Percentiles rank a stretch among this genome's conserved stretches.
Evolutionary conservation across 495 filamentous ascomycete species (phyloP).

Genomic region (Xylaria flabelliformis): DNA sequence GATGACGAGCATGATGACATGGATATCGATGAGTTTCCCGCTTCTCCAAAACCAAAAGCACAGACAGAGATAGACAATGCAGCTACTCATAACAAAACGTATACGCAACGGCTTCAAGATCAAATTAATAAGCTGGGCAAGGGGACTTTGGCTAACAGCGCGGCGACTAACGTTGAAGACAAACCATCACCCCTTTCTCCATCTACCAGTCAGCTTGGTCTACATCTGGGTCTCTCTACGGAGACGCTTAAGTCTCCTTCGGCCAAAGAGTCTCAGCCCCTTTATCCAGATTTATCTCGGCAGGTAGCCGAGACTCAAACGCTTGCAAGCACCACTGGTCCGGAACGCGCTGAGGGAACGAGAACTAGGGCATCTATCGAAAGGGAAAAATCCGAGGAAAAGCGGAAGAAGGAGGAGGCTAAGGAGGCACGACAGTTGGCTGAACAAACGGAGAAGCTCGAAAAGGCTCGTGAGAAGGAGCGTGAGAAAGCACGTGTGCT

Average conservation of each 20-base stretch:
- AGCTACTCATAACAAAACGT: slow-evolving; percentile 77
- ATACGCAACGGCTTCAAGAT: slow-evolving; percentile 89
- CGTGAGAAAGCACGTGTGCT: slow-evolving; percentile 67
- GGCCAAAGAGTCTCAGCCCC: slow-evolving; percentile 40
- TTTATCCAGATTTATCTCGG: slow-evolving; percentile 55
- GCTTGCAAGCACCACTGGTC: slow-evolving; percentile 45
- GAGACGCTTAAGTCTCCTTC: slow-evolving; percentile 46
- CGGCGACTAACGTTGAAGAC: slow-evolving; percentile 76
- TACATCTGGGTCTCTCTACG: slow-evolving; percentile 44
- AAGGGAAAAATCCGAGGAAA: slow-evolving; percentile 67
- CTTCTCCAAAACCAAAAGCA: slow-evolving; percentile 39
- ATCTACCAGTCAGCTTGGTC: slow-evolving; percentile 44
- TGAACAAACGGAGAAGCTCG: slow-evolving; percentile 63
- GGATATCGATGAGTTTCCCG: slow-evolving; percentile 64
- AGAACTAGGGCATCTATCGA: slow-evolving; percentile 79
- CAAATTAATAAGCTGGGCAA: slow-evolving; percentile 93
- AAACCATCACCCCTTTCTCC: slow-evolving; percentile 63
- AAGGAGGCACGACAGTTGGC: slow-evolving; percentile 54
- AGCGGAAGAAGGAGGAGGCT: slow-evolving; percentile 65
- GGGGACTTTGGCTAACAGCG: slow-evolving; percentile 81
- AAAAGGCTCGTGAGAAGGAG: slow-evolving; percentile 61
- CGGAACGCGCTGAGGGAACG: slow-evolving; percentile 56
- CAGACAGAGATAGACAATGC: slow-evolving; percentile 44
- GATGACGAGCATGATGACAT: slow-evolving; percentile 60
- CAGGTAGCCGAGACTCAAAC: slow-evolving; percentile 41